Evolutionary conservation across 2,329 filamentous ascomycete species (phyloP).

Genomic region (Alternaria tenuissima): DNA sequence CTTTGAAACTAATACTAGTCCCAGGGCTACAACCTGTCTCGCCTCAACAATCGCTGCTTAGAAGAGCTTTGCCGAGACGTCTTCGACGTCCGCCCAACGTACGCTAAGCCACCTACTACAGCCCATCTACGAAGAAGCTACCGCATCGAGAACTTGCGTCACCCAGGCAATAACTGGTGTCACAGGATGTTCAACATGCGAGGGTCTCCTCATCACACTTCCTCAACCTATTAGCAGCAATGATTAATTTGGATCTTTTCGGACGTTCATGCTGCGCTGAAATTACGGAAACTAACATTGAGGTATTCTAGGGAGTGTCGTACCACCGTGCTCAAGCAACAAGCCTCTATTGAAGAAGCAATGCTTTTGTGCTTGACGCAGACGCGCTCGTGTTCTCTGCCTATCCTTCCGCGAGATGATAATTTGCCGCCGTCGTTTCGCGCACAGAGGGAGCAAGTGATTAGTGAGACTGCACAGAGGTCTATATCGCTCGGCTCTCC

Average conservation of each 20-base stretch:
- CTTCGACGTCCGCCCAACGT: conserved; percentile 8
- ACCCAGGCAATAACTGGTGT: conserved; percentile 8
- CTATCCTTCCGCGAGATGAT: conserved; percentile 1
- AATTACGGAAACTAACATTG: conserved; percentile 2
- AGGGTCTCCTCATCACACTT: background rate
- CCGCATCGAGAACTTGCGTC: conserved; percentile 9
- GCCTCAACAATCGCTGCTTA: conserved; percentile 22
- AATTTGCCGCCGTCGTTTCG: conserved; percentile 1
- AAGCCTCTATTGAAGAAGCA: background rate
- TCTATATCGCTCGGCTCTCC: background rate
- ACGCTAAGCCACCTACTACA: conserved; percentile 7
- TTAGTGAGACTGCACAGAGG: background rate
- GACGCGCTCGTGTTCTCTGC: background rate
- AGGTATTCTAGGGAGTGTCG: background rate
- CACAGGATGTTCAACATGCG: background rate
- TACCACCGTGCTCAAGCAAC: background rate
- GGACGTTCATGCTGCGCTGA: background rate
- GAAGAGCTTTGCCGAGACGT: conserved; percentile 24
- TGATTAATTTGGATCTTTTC: background rate
- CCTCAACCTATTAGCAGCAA: background rate
- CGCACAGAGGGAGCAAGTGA: background rate
- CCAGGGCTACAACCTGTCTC: conserved; percentile 31
- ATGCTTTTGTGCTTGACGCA: background rate
- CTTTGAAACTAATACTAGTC: background rate
- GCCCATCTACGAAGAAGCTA: conserved; percentile 5